Evolutionary conservation across 2,329 filamentous ascomycete genomes (phyloP), one percentile per base, ranked within the genome.

Genomic region (Xylariaceae sp.): DNA sequence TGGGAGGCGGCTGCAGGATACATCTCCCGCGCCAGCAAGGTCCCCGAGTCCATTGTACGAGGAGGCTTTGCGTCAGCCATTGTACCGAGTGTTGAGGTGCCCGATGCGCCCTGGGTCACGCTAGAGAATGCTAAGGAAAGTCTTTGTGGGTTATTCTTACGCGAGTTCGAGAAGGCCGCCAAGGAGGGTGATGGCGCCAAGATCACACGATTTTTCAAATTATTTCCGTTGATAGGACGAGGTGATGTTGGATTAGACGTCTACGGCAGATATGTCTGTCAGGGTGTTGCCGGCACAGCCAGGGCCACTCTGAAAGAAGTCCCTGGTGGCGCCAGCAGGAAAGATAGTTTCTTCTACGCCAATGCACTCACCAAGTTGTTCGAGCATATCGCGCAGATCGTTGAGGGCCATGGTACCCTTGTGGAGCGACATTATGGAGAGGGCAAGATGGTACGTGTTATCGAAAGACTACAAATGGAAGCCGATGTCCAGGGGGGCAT

Each of bases 1-100:
- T 99, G 94, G 94, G 94, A 99, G 71, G 94, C 90, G 3, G 94
- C 94, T 3, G 94, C 94, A 2, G 88, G 82, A 43, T 97, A 97
- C 70, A 80, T 99, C 53, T 84, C 88, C 57, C 83, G 93, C 42
- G 92, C 94, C 6, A 85, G 85, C 54, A 85, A 88, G 60, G 85
- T 99, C 12, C 92, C 93, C 0, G 80, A 85, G 46, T 79, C 87
- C 1, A 93, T 99, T 46, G 79, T 92, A 46, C 81, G 88, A 60
- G 90, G 94, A 22, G 82, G 84, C 14, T 99, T 99, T 67, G 93
- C 94, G 0, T 88, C 92, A 34, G 84, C 90, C 58, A 93, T 96
- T 66, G 94, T 99, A 9, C 94, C 94, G 0, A 97, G 90, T 2
- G 89, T 95, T 6, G 94, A 99, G 73, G 91, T 97, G 13, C 94